Evolutionary conservation across 768 basidiomycete genomes (phyloP).

Genomic region (Scleroderma citrinum): DNA sequence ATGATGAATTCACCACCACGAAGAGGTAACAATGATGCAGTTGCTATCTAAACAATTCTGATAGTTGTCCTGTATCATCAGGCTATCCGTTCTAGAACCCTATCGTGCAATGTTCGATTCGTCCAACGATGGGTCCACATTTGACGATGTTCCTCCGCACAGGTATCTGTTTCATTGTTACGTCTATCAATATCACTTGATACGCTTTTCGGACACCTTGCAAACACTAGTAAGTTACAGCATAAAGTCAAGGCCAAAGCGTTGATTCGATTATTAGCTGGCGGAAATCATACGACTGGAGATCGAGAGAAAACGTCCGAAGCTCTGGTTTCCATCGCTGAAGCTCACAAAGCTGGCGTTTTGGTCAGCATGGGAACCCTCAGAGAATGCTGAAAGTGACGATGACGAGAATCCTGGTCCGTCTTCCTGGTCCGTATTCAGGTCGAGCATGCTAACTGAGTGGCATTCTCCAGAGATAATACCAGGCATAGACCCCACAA

Average conservation of each 20-base stretch:
- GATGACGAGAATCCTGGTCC: conserved; percentile 68
- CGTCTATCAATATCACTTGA: conserved; percentile 57
- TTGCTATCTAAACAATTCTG: not conserved
- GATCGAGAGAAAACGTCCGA: conserved; percentile 32
- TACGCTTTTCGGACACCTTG: conserved; percentile 31
- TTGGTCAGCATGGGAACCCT: conserved; percentile 42
- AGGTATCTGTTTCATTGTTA: conserved; percentile 70
- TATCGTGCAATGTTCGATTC: conserved; percentile 49
- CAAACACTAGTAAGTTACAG: conserved; percentile 29
- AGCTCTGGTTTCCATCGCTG: conserved; percentile 54
- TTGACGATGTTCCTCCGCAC: conserved; percentile 50
- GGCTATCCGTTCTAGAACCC: conserved; percentile 47
- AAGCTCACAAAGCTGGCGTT: conserved; percentile 29
- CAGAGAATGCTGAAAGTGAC: conserved; percentile 37
- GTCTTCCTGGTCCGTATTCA: conserved; percentile 1
- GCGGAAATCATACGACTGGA: conserved; percentile 54
- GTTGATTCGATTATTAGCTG: conserved; percentile 36
- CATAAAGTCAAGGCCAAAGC: not conserved
- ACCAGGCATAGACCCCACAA: conserved; percentile 45
- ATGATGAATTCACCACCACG: conserved; percentile 44
- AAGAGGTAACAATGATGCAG: conserved; percentile 37
- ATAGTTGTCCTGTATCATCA: conserved; percentile 27
- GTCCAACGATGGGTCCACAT: conserved; percentile 18
- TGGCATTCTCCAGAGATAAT: conserved; percentile 38
- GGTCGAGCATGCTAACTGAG: too few relatives aligned